These are phyloP conservation scores for Cyclotella sp. DNA, from an alignment of 108 stramenopile genomes.

Conservation along the genomic window DNA sequence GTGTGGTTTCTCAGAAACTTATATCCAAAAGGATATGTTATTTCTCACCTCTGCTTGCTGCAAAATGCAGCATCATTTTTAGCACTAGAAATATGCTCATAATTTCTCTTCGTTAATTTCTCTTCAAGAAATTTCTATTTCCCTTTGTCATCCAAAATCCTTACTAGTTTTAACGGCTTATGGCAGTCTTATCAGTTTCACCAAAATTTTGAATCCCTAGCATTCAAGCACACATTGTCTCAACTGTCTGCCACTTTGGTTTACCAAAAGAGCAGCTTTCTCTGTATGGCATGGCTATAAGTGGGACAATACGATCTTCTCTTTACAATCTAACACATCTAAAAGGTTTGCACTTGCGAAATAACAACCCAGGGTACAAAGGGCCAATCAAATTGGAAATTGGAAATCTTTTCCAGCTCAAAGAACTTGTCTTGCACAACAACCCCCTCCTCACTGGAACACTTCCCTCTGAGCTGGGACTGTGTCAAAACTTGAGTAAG, in stretches of 20 bases:
- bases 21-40: no score
- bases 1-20: no score
- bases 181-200: background rate
- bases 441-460: background rate
- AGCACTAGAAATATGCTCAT: no score
- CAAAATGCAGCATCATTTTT: no score
- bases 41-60: no score
- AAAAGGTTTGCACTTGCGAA: background rate
- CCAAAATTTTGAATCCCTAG: no score
- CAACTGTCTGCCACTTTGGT: no score
- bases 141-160: no score
- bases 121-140: no score
- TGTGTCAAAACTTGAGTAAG: background rate
- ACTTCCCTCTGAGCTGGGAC: background rate
- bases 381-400: background rate
- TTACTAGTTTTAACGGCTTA: background rate
- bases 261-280: background rate
- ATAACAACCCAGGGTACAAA: background rate
- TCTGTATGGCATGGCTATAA: background rate
- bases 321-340: background rate
- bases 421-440: background rate
- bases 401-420: background rate
- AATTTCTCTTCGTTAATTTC: no score
- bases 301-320: conserved; percentile 1
- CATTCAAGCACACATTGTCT: no score